Evolutionary conservation across 1,284 basidiomycete species (phyloP).

Genomic region (Thelephora terrestris): DNA sequence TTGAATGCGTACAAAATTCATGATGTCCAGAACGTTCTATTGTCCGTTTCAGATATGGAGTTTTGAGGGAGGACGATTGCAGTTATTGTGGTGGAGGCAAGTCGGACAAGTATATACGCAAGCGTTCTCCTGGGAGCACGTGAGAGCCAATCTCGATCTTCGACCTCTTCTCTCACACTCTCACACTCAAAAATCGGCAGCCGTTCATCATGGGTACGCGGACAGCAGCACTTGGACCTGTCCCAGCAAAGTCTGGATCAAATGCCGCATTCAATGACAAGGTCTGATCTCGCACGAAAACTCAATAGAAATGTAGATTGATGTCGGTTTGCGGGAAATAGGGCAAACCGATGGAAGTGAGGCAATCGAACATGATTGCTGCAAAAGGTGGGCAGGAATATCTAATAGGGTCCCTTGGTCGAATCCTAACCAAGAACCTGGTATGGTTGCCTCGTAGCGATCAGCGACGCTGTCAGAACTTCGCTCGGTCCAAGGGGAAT

Average conservation of each 20-base stretch:
- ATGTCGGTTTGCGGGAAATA: constrained; percentile 21
- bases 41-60: neutral
- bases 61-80: constrained; percentile 1
- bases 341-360: constrained; percentile 90
- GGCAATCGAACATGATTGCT: constrained; percentile 91
- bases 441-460: constrained; percentile 46
- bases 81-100: constrained; percentile 3
- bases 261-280: constrained; percentile 81
- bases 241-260: constrained; percentile 26
- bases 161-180: neutral
- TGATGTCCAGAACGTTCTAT: constrained; percentile 16
- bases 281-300: constrained; percentile 28
- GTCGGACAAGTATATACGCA: constrained; percentile 5
- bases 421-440: constrained; percentile 1
- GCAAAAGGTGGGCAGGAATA: constrained; percentile 65
- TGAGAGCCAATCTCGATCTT: neutral
- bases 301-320: neutral
- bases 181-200: neutral
- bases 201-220: constrained; percentile 32
- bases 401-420: neutral
- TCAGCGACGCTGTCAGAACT: constrained; percentile 95
- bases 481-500: constrained; percentile 96
- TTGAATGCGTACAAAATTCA: constrained; percentile 50
- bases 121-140: constrained; percentile 5
- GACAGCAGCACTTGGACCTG: constrained; percentile 25